These are phyloP conservation scores for Phlyctochytrium arcticum DNA, from an alignment of 192 early-diverging fungal species.

Conservation along the genomic window DNA sequence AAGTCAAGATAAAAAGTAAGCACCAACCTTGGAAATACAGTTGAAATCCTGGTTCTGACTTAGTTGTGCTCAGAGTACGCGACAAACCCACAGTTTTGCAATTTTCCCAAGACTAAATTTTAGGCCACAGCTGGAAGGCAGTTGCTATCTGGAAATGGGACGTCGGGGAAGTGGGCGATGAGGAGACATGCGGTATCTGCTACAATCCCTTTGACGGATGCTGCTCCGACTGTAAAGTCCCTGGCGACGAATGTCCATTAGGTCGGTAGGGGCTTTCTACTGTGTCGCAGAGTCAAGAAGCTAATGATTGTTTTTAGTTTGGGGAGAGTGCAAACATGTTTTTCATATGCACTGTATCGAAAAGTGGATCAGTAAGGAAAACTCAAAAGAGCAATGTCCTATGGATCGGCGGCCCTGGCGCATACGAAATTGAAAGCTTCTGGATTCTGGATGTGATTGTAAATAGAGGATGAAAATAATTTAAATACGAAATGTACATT, in stretches of 20 bases:
- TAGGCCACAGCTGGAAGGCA: slow-evolving; percentile 57
- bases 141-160: slow-evolving; percentile 90
- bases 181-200: slow-evolving; percentile 92
- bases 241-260: slow-evolving; percentile 82
- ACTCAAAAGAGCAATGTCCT: slow-evolving; percentile 75
- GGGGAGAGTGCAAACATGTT: slow-evolving; percentile 87
- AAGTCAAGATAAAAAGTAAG: too few species aligned
- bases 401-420: slow-evolving; percentile 80
- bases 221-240: slow-evolving; percentile 79
- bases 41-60: too few species aligned
- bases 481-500: neutral
- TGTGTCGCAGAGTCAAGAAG: neutral
- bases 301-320: slow-evolving; percentile 45
- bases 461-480: neutral
- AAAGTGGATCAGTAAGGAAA: slow-evolving; percentile 49
- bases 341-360: slow-evolving; percentile 93
- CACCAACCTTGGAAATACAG: too few species aligned
- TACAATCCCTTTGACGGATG: slow-evolving; percentile 79
- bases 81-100: too few species aligned
- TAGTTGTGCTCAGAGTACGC: too few species aligned
- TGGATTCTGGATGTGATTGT: slow-evolving; percentile 9
- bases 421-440: too few species aligned
- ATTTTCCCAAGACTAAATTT: too few species aligned
- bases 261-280: slow-evolving; percentile 31
- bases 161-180: slow-evolving; percentile 63